Conservation (phyloP, 352 stramenopile species). For the Elongisporangium senticosum region DNA sequence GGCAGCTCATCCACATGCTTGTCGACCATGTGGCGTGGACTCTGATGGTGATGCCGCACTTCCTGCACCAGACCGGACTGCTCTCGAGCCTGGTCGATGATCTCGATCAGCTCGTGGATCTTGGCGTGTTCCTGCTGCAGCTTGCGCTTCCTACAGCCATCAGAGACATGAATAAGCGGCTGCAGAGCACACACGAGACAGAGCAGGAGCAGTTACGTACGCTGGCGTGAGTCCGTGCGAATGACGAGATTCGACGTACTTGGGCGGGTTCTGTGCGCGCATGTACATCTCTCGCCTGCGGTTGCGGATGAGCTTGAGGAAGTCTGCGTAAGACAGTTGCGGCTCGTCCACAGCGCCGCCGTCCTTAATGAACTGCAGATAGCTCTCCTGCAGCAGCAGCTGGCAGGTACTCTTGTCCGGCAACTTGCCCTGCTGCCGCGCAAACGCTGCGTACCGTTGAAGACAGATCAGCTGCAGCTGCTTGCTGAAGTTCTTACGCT, state of each 20-base stretch:
- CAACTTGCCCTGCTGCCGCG: constrained; percentile 24
- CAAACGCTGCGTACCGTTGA: constrained; percentile 43
- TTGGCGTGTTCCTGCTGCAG: constrained; percentile 43
- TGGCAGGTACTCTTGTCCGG: constrained; percentile 45
- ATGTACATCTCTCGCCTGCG: constrained; percentile 51
- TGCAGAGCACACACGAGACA: background rate
- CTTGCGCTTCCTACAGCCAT: constrained; percentile 28
- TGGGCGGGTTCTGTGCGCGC: constrained; percentile 18
- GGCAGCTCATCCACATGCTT: constrained; percentile 12
- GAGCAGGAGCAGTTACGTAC: constrained; percentile 1
- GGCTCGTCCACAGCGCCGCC: constrained; percentile 43
- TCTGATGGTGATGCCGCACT: constrained; percentile 13
- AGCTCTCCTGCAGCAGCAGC: constrained; percentile 42
- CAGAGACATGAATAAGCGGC: background rate
- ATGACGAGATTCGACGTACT: background rate
- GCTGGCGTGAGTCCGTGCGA: constrained; percentile 17
- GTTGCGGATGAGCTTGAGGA: constrained; percentile 70
- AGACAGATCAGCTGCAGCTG: constrained; percentile 55
- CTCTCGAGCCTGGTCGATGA: constrained; percentile 50
- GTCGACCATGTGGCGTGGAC: constrained; percentile 5
- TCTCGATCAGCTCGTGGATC: constrained; percentile 53
- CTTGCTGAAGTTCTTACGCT: constrained; percentile 74
- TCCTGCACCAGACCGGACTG: constrained; percentile 20
- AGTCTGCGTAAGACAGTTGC: constrained; percentile 40
- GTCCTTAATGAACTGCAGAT: constrained; percentile 46